Percentiles rank a stretch among this genome's conserved stretches.
phyloP scores from a whole-genome alignment of 2,329 filamentous ascomycete species.

The Hypoxylon sp. region DNA sequence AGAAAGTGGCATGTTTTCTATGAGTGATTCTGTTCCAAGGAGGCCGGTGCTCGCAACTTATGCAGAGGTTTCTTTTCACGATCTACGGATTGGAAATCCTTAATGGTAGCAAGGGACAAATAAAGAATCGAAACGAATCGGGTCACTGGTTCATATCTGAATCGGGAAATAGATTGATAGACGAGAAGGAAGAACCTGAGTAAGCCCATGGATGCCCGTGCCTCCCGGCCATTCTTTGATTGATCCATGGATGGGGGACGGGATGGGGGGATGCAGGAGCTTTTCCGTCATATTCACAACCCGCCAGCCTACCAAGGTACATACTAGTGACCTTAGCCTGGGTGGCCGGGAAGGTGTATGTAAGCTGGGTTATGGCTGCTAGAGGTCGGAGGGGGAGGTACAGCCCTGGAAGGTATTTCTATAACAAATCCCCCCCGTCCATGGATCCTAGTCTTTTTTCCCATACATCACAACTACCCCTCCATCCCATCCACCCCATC shows the following conservation, averaged over 20 bases:
- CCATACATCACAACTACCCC: conserved; percentile 28
- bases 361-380: conserved; percentile 10
- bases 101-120: conserved; percentile 5
- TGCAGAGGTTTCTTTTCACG: neutral
- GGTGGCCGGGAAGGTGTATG: conserved; percentile 19
- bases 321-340: conserved; percentile 14
- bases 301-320: too few species aligned
- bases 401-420: conserved; percentile 32
- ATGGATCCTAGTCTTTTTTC: conserved; percentile 27
- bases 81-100: conserved; percentile 3
- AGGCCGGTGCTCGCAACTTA: conserved; percentile 1
- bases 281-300: conserved; percentile 31
- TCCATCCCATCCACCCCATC: conserved; percentile 31
- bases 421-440: conserved; percentile 27
- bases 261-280: conserved; percentile 17
- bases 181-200: conserved; percentile 42
- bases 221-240: conserved; percentile 43
- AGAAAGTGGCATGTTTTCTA: conserved; percentile 33
- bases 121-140: conserved; percentile 11
- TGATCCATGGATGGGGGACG: conserved; percentile 24
- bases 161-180: conserved; percentile 12
- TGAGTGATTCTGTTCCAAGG: conserved; percentile 10
- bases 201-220: conserved; percentile 50
- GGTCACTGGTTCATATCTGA: conserved; percentile 1
- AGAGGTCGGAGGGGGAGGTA: conserved; percentile 12